Evolutionary conservation across 2,329 filamentous ascomycete genomes (phyloP), one percentile per base, ranked within the genome.

Genomic region (Microsporum ferrugineum): DNA sequence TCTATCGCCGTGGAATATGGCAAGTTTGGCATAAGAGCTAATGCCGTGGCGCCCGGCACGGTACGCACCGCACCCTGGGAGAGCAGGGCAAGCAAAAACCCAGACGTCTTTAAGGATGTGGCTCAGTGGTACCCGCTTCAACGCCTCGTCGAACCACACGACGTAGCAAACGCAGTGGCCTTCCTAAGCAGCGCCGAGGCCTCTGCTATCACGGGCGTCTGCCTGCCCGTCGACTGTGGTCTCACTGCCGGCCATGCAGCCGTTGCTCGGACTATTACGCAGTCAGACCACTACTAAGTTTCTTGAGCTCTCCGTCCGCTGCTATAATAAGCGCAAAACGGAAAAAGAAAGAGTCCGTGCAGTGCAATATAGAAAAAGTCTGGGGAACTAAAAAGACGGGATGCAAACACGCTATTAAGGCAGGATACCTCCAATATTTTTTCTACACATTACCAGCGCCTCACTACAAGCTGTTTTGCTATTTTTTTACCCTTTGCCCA

Each of bases 11-110:
- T 66, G 14, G 66, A 68, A 59, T 68, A 65, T 39, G 71, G 71
- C 10, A 66, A 69, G n/a, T 72, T 74, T 8, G 70, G 71, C 2
- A 70, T 78, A 27, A 70, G 75, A 5, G 73, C 73, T 3, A 77
- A 76, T 65, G 69, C 70, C 1, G 73, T 76, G 0, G 74, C 71
- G 3, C 66, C 66, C 8, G 66, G 66, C 2, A 68, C 65, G 5
- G 65, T 68, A 14, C 60, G 60, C 27, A 68, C 66, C 17, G 43
- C 38, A 5, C 63, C 59, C 10, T 68, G 66, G 66, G 61, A 65
- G 29, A 57, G 27, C 7, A 60, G n/a, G 59, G 51, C 12, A 63
- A 23, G 17, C 17, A 23, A 23, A 23, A 23, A 65, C 38, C 63
- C 63, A 1, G 12, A 61, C 12, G 62, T 65, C 31, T 64, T 68